Evolutionary conservation across 2,329 filamentous ascomycete species (phyloP), one percentile per base, ranked within the genome.

Genomic region (Microascus cirrosus): DNA sequence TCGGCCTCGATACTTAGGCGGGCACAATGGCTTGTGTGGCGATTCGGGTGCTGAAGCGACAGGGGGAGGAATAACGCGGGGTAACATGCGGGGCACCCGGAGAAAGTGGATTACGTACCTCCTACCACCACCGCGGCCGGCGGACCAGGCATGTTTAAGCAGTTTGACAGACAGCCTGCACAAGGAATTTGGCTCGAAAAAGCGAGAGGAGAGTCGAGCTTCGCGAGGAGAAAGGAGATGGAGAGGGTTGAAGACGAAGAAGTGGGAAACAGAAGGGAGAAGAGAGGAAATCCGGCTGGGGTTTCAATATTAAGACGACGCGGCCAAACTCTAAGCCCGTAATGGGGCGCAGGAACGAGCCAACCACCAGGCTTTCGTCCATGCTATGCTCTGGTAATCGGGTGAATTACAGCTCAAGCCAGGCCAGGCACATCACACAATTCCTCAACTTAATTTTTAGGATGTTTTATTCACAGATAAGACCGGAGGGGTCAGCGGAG

Each of bases 1-100:
- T 18, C 28, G 39, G 54, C 54, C 54, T 56, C 54, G 42, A 28
- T 56, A 48, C 51, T 50, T 42, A 56, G 54, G 54, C 54, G 54
- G n/a, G 24, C 39, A 32, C 32, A 56, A n/a, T n/a, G n/a, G n/a
- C 39, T 42, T 15, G 39, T 25, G 39, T 50, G 54, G 54, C 39
- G 25, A 24, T 54, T 22, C n/a, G 36, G 24, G 51, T 25, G 32
- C 32, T 53, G 42, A 42, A 34, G 25, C 18, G 24, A 50, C 10
- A n/a, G 28, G 54, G 15, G 11, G 20, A 20, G 28, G 52, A 25
- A n/a, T 8, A n/a, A 25, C 52, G 52, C 24, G 52, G 52, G 28
- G 32, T 8, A 22, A 32, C 32, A 25, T 7, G 18, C 22, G 52
- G 25, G 22, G 22, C 42, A 56, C 39, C 54, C 22, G 39, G 18